A percentile compares a stretch with the other conserved stretches of the same genome.
Conservation (phyloP, 371 early-diverging fungal species). For the Mucor ambiguus region DNA sequence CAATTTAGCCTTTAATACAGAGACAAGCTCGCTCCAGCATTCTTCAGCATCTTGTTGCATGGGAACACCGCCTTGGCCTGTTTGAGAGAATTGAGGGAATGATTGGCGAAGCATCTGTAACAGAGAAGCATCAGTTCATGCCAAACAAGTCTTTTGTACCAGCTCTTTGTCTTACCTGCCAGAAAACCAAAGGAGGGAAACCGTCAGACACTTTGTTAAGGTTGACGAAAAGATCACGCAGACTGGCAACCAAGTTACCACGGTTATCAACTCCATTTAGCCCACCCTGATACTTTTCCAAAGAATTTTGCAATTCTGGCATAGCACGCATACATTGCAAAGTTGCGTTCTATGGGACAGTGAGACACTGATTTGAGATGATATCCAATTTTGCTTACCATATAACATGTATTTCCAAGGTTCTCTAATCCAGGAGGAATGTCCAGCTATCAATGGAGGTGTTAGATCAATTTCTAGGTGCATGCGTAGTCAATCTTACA, state of each 20-base stretch:
- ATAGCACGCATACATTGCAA: conserved; percentile 94
- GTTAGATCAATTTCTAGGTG: background rate
- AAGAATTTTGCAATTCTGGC: conserved; percentile 76
- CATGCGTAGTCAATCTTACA: conserved; percentile 42
- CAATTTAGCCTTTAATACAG: conserved; percentile 67
- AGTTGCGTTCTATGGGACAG: conserved; percentile 75
- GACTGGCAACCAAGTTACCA: conserved; percentile 67
- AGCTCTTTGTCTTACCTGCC: conserved; percentile 55
- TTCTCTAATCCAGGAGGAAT: conserved; percentile 92
- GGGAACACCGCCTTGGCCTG: conserved; percentile 68
- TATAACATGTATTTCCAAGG: conserved; percentile 98
- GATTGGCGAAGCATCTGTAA: conserved; percentile 69
- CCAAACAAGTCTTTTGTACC: background rate
- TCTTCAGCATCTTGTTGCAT: conserved; percentile 99
- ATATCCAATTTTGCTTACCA: conserved; percentile 53
- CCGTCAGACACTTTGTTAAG: conserved; percentile 72
- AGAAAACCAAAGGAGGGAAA: conserved; percentile 81
- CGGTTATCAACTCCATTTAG: conserved; percentile 46
- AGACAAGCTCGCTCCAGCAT: conserved; percentile 85
- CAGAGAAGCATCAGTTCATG: background rate
- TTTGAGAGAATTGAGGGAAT: conserved; percentile 88
- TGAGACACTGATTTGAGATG: background rate
- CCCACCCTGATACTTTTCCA: conserved; percentile 56
- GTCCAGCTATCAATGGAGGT: conserved; percentile 54
- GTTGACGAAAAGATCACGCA: conserved; percentile 75